Conservation (phyloP, 257 asterid genomes). For the Linaria vulgaris region DNA sequence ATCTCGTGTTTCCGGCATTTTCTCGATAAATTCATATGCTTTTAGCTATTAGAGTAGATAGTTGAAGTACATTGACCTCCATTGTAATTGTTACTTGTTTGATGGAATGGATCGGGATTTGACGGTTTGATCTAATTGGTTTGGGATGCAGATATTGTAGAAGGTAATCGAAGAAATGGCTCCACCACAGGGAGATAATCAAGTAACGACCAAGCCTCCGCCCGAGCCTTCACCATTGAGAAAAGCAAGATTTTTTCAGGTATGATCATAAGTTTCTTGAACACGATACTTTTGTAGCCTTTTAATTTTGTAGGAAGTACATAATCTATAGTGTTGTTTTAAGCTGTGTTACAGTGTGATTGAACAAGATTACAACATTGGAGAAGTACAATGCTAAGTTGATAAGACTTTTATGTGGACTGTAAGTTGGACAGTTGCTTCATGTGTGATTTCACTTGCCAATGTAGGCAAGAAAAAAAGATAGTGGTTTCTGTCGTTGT, state of each 20-base stretch:
- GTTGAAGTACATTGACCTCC: not conserved
- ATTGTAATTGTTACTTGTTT: not conserved
- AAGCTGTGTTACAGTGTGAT: not conserved
- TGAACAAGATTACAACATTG: not conserved
- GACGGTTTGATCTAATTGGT: conserved; percentile 3
- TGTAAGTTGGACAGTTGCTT: not conserved
- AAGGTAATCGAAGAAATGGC: conserved; percentile 43
- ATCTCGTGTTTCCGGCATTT: not conserved
- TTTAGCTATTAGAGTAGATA: not conserved
- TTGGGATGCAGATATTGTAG: conserved; percentile 4
- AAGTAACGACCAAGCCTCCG: conserved; percentile 48
- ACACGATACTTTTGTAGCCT: not conserved
- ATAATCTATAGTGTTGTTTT: not conserved
- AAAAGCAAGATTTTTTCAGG: conserved; percentile 70
- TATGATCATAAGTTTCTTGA: conserved; percentile 17
- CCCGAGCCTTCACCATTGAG: conserved; percentile 84
- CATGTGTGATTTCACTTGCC: not conserved
- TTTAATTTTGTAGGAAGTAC: not conserved
- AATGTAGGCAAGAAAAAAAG: not conserved
- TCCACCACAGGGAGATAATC: conserved; percentile 38
- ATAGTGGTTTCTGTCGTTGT: not conserved
- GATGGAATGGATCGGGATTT: not conserved
- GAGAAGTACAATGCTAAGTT: not conserved
- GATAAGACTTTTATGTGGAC: not conserved
- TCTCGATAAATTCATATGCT: not conserved